Base-by-base conservation (phyloP, 1,284 basidiomycete genomes). In the Leccinum huronense region DNA sequence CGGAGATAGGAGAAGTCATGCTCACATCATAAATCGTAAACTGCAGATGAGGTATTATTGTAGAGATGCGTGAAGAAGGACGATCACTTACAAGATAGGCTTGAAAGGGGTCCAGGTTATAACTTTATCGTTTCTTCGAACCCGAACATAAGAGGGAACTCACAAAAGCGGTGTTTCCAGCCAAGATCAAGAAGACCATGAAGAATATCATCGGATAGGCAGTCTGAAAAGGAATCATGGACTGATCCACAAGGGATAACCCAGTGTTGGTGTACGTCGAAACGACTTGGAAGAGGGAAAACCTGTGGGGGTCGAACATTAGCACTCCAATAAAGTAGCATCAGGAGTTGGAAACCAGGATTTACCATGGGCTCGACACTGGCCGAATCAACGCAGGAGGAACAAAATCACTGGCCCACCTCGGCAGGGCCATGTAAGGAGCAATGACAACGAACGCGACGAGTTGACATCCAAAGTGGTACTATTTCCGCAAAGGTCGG, bases 201-300 rank as follows among this genome's bases (percentile, higher is more conserved):
- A 95, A 80, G 53, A 94, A 76, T 6, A 83, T 80, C 81, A 90
- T 78, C 8, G 89, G 85, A 75, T 95, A 97, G 19, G 94, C 94
- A 33, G 75, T 82, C 72, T 95, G 91, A 76, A 97, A 95, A 0
- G 93, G 91, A 1, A 95, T 66, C 91, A 98, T 92, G 27, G 93
- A 95, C 66, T 85, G 81, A 77, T 98, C 96, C n/a, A 93, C 87
- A 16, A 98, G 83, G 33, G 93, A 94, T 78, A 85, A 87, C 55
- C 97, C 97, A 1, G 92, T 90, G 71, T 98, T 98, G 55, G 91
- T 93, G 73, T 93, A 97, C 0, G 94, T 85, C 0, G 95, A 97
- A 27, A 92, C 85, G 19, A 89, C 85, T 75, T 97, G 93, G 75
- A 94, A 98, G 19, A 89, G 79, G 0, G 93, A 86, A 73, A 92